Percentiles rank a stretch among this genome's conserved stretches.
Evolutionary conservation across 2,329 filamentous ascomycete species (phyloP).

Genomic region (Biscogniauxia marginata): DNA sequence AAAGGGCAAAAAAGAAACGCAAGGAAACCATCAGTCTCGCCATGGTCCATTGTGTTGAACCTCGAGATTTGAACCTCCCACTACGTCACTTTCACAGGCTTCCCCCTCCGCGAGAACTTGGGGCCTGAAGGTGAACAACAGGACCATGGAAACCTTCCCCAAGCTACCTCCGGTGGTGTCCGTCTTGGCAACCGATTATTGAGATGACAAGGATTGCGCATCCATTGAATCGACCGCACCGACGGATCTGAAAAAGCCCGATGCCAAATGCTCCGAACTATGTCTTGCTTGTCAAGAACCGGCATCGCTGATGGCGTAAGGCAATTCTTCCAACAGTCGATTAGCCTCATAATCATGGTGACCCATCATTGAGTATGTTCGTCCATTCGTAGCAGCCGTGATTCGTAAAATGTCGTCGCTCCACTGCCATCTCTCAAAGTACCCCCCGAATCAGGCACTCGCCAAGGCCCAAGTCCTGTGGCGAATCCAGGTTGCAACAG

Average conservation of each 20-base stretch:
- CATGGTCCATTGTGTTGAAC: background rate
- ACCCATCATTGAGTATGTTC: background rate
- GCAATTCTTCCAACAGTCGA: background rate
- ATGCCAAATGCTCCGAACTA: background rate
- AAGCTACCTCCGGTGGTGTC: background rate
- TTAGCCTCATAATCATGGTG: background rate
- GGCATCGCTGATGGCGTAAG: background rate
- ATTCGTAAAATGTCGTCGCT: background rate
- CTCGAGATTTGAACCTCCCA: background rate
- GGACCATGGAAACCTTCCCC: background rate
- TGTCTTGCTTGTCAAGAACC: background rate
- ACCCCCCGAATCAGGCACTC: background rate
- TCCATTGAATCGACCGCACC: background rate
- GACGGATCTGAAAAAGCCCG: background rate
- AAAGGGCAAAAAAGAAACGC: background rate
- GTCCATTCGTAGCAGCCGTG: background rate
- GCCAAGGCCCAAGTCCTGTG: background rate
- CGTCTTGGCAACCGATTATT: background rate
- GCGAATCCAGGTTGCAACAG: background rate
- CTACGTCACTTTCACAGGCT: background rate
- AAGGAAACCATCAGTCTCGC: background rate
- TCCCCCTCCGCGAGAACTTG: background rate
- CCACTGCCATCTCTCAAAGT: background rate
- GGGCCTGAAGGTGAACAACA: background rate
- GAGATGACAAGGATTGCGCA: background rate